Evolutionary conservation across 2,329 filamentous ascomycete species (phyloP).

Genomic region (Neobulgaria alba): DNA sequence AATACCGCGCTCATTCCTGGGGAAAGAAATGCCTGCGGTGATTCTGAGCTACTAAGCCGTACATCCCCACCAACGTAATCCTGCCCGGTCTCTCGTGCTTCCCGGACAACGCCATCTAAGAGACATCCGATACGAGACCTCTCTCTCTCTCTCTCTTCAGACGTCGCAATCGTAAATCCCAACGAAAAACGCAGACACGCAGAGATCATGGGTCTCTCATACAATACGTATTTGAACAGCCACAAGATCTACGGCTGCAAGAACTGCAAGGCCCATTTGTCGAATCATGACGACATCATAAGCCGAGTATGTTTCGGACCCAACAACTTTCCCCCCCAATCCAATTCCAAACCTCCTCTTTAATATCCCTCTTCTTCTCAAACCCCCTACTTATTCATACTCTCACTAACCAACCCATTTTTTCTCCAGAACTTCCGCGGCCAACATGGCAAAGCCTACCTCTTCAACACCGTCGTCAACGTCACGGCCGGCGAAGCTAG

Average conservation of each 20-base stretch:
- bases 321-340: no score
- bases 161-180: no score
- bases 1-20: no score
- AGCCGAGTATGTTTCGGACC: slow-evolving; percentile 74
- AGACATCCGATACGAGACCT: no score
- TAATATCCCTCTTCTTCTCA: slow-evolving; percentile 5
- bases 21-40: no score
- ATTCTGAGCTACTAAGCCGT: no score
- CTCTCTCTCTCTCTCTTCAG: no score
- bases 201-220: slow-evolving; percentile 67
- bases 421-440: slow-evolving; percentile 80
- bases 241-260: slow-evolving; percentile 89
- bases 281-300: slow-evolving; percentile 93
- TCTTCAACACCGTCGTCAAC: slow-evolving; percentile 94
- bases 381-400: slow-evolving; percentile 1
- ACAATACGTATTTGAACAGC: slow-evolving; percentile 85
- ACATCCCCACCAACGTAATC: no score
- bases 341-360: no score
- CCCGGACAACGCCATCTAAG: no score
- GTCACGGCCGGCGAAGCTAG: slow-evolving; percentile 72
- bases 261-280: slow-evolving; percentile 89
- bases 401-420: not conserved
- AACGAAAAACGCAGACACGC: no score
- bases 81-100: no score
- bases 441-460: slow-evolving; percentile 95